phyloP scores from a whole-genome alignment of 306 rosid species.

The Ziziphus jujuba region DNA sequence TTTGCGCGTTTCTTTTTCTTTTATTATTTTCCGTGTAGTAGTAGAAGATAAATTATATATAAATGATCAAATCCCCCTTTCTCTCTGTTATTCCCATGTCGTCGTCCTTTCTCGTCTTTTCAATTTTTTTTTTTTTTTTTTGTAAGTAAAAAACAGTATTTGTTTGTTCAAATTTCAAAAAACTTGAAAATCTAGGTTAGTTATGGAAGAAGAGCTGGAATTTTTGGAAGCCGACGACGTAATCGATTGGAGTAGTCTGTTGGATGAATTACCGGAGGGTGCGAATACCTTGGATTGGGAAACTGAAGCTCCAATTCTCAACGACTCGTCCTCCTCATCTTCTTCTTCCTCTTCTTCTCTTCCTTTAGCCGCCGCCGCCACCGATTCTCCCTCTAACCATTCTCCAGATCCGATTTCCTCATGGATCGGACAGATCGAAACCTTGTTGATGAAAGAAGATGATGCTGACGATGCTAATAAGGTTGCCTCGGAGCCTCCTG shows the following conservation, averaged over 20 bases:
- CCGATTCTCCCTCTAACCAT: conserved; percentile 7
- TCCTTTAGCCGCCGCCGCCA: conserved; percentile 8
- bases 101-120: too few relatives aligned
- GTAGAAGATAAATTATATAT: too few relatives aligned
- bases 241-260: conserved; percentile 38
- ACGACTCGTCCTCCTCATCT: conserved; percentile 2
- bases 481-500: conserved; percentile 18
- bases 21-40: too few relatives aligned
- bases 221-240: conserved; percentile 18
- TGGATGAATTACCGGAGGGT: conserved; percentile 26
- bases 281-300: conserved; percentile 20
- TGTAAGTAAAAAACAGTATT: neutral
- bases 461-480: conserved; percentile 11
- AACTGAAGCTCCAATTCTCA: conserved; percentile 15
- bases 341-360: conserved; percentile 13
- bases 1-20: too few relatives aligned
- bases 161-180: too few relatives aligned
- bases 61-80: too few relatives aligned
- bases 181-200: neutral
- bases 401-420: conserved; percentile 26
- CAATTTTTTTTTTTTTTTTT: neutral
- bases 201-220: conserved; percentile 27
- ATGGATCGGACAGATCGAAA: conserved; percentile 50
- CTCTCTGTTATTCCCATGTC: too few relatives aligned
- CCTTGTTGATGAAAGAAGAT: conserved; percentile 53